A percentile compares a stretch with the other conserved stretches of the same genome.
Conservation (phyloP, 345 rosid genomes). For the Gossypium longicalyx region DNA sequence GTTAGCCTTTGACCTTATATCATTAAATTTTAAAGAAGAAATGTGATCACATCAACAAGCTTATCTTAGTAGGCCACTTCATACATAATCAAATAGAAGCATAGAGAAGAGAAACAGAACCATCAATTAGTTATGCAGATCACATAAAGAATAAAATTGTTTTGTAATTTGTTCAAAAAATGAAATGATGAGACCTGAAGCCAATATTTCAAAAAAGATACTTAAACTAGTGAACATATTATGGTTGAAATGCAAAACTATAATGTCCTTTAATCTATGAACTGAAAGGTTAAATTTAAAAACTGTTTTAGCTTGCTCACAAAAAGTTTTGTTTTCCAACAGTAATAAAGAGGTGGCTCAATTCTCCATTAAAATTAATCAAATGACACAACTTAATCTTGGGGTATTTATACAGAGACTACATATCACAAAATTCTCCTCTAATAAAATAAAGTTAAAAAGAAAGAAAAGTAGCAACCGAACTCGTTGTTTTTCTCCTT, state of each 20-base stretch:
- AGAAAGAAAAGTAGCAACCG: background rate
- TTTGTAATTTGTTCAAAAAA: background rate
- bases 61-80: background rate
- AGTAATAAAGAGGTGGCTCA: background rate
- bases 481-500: background rate
- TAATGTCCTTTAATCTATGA: background rate
- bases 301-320: background rate
- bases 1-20: conserved; percentile 3
- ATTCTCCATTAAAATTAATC: background rate
- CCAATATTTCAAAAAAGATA: background rate
- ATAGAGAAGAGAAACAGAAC: background rate
- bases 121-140: background rate
- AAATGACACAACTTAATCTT: background rate
- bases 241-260: background rate
- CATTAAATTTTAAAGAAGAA: background rate
- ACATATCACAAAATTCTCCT: background rate
- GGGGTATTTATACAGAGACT: background rate
- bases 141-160: background rate
- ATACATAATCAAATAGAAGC: background rate
- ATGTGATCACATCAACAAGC: background rate
- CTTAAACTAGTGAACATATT: background rate
- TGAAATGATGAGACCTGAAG: background rate
- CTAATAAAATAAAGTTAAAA: background rate
- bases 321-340: background rate
- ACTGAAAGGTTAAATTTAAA: background rate